Base-by-base conservation (phyloP, 2,329 filamentous ascomycete species). In the Trichoderma breve region DNA sequence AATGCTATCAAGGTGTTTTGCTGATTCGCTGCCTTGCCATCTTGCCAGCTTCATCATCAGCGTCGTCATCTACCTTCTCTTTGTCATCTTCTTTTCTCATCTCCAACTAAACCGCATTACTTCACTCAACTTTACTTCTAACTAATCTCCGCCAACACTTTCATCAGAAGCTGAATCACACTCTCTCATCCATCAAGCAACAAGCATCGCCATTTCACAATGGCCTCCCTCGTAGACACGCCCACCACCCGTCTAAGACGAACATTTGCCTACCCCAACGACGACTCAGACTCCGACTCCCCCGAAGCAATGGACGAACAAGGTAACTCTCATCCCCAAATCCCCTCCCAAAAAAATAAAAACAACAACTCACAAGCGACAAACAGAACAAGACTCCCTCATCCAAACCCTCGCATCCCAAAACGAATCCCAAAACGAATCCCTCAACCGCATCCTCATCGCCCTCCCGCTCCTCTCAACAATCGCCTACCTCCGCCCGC, bases 251-350 rank as follows among this genome's bases (percentile, higher is more conserved):
- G 92, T 74, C 84, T 96, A 58, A 91, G 94, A 77, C 91, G 88
- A 77, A 91, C 92, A 9, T 96, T 97, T 82, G 88, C 87, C 73
- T 96, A 95, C 82, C 92, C 92, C 71, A 89, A 92, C 76, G 85
- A 76, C 70, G 85, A 76, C 70, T 71, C 86, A 73, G 85, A 87
- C 71, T 84, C 85, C 75, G 85, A 87, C 79, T 81, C 80, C 28
- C 86, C 88, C 14, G 87, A 90, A 75, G 88, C 90, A 70, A 84
- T 96, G 73, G 93, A 96, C 79, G 92, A 95, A 81, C 87, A 95
- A 86, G 91, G 91, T 91, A 28, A 14, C n/a, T 28, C 2, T 6
- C 11, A 9, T 15, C 39, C 15, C 57, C 34, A 18, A 18, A 28
- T 68, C 61, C 43, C 43, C 61, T 9, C 66, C 24, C n/a, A n/a